Evolutionary conservation across 2,329 filamentous ascomycete species (phyloP).

Genomic region (Calonectria hongkongensis): DNA sequence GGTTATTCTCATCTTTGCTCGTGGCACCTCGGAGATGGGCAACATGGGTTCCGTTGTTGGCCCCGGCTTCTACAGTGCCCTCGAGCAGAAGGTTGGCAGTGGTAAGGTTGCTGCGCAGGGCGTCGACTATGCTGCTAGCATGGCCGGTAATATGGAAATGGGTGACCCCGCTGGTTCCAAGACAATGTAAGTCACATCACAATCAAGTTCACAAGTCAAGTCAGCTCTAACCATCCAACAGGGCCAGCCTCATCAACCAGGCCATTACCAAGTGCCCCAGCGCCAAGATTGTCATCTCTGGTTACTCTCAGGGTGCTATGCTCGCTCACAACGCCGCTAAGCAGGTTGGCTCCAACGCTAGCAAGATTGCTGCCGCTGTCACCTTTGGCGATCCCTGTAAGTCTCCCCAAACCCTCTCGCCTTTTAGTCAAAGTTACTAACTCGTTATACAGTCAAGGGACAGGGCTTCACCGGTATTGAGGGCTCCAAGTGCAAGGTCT

Average conservation of each 20-base stretch:
- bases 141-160: constrained; percentile 66
- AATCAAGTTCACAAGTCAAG: not conserved
- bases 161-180: constrained; percentile 66
- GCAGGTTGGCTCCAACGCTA: constrained; percentile 59
- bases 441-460: constrained; percentile 8
- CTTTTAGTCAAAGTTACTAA: constrained; percentile 29
- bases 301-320: constrained; percentile 66
- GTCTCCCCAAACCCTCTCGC: constrained; percentile 3
- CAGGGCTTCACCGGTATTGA: constrained; percentile 2
- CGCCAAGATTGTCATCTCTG: constrained; percentile 67
- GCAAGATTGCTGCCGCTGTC: constrained; percentile 56
- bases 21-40: constrained; percentile 71
- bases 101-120: constrained; percentile 71
- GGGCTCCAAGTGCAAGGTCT: constrained; percentile 20
- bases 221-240: constrained; percentile 21
- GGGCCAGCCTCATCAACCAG: constrained; percentile 52
- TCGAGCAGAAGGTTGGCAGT: constrained; percentile 63
- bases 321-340: constrained; percentile 67
- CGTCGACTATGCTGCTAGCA: constrained; percentile 69
- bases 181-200: constrained; percentile 65
- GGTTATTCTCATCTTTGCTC: constrained; percentile 73
- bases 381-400: constrained; percentile 57
- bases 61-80: constrained; percentile 69
- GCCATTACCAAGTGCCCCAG: constrained; percentile 65
- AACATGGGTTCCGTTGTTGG: constrained; percentile 71